Conservation (phyloP, 2,329 filamentous ascomycete species). For the Sordariomycetes sp. region DNA sequence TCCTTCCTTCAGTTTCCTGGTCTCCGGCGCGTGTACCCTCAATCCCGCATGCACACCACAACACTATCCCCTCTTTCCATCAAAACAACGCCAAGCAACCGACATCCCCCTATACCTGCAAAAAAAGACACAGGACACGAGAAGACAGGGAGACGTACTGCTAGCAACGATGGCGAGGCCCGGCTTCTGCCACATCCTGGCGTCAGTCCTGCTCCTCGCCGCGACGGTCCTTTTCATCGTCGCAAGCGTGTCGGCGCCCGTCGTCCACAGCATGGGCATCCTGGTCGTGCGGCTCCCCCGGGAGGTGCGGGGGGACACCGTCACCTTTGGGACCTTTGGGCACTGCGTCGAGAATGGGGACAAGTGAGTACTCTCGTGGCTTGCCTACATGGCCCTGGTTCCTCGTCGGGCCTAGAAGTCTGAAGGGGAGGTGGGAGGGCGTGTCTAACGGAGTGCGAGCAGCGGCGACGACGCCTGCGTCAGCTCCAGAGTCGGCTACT, state of each 20-base stretch:
- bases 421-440: background rate
- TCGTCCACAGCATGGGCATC: conserved; percentile 39
- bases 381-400: background rate
- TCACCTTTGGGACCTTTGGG: conserved; percentile 48
- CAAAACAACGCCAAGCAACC: background rate
- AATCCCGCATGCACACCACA: background rate
- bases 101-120: background rate
- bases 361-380: conserved; percentile 10
- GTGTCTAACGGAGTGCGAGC: background rate
- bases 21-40: background rate
- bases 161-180: background rate
- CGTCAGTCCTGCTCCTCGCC: conserved; percentile 41
- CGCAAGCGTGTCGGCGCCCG: conserved; percentile 43
- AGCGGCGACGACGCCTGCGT: conserved; percentile 33
- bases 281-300: conserved; percentile 35
- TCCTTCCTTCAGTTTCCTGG: background rate
- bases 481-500: conserved; percentile 37
- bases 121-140: background rate
- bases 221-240: conserved; percentile 43
- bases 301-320: conserved; percentile 16
- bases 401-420: background rate
- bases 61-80: background rate
- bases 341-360: conserved; percentile 28
- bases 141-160: background rate
- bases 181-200: conserved; percentile 34